phyloP scores from a whole-genome alignment of 2,329 filamentous ascomycete genomes.

The Aspergillus sp. region DNA sequence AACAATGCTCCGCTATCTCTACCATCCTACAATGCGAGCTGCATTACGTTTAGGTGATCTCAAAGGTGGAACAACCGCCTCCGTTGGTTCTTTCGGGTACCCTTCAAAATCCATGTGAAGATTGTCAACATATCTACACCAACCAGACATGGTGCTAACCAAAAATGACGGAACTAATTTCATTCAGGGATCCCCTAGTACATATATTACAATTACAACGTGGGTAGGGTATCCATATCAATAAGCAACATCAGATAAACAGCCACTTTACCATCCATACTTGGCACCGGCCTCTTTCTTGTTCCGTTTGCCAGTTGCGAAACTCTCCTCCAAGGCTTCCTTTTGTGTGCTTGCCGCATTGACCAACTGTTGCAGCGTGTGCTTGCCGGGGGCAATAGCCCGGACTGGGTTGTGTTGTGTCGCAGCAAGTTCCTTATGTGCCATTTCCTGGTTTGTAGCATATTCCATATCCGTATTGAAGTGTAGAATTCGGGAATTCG shows the following conservation, averaged over 20 bases:
- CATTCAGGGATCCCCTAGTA: neutral
- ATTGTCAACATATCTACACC: no score
- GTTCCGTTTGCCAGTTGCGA: conserved; percentile 76
- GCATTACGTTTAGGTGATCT: no score
- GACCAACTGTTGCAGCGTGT: conserved; percentile 84
- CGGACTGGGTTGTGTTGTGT: conserved; percentile 78
- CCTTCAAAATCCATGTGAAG: no score
- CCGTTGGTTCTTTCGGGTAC: no score
- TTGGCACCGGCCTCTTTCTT: conserved; percentile 76
- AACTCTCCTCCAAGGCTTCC: conserved; percentile 88
- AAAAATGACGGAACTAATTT: no score
- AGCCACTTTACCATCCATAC: conserved; percentile 70
- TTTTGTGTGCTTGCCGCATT: conserved; percentile 78
- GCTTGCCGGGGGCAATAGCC: conserved; percentile 80
- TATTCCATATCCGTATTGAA: conserved; percentile 93
- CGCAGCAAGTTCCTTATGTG: conserved; percentile 53
- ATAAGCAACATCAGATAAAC: neutral
- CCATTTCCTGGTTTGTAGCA: conserved; percentile 77
- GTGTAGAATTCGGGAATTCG: conserved; percentile 69
- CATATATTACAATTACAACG: neutral
- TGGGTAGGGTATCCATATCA: neutral
- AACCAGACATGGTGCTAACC: no score
- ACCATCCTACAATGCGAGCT: no score
- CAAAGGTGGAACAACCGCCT: no score
- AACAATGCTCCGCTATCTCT: no score